Evolutionary conservation across 2,329 filamentous ascomycete species (phyloP).

Genomic region (Trichoderma oligosporum): DNA sequence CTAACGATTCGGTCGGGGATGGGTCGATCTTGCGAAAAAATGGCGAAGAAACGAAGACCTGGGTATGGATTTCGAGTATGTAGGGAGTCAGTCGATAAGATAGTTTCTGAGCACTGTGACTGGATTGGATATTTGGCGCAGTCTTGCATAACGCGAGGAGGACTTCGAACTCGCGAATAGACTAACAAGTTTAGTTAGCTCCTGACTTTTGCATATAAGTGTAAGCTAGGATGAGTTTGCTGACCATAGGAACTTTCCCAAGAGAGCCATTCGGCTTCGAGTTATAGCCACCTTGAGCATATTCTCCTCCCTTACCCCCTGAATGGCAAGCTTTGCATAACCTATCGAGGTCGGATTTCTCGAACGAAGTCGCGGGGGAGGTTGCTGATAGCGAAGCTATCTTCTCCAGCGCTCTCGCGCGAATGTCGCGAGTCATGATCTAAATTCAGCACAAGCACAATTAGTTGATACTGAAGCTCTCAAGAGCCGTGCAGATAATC

Average conservation of each 20-base stretch:
- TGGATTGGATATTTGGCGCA: constrained; percentile 67
- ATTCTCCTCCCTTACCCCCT: constrained; percentile 42
- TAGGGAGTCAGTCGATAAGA: constrained; percentile 78
- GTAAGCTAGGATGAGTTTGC: constrained; percentile 17
- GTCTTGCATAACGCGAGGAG: constrained; percentile 88
- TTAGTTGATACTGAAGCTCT: neutral
- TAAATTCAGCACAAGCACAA: neutral
- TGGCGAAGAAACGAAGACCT: constrained; percentile 74
- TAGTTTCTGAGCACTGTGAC: constrained; percentile 72
- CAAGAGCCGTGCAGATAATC: neutral
- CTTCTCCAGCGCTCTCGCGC: constrained; percentile 60
- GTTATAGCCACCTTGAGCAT: constrained; percentile 46
- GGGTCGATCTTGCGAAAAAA: constrained; percentile 79
- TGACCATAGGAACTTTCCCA: constrained; percentile 59
- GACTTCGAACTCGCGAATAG: constrained; percentile 85
- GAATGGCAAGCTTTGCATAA: constrained; percentile 56
- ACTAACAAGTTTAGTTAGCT: constrained; percentile 48
- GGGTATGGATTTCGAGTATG: constrained; percentile 76
- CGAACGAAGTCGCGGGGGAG: constrained; percentile 51
- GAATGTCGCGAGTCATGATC: constrained; percentile 53
- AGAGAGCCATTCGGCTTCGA: constrained; percentile 40
- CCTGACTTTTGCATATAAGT: neutral
- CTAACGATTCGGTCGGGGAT: constrained; percentile 82
- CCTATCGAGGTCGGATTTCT: constrained; percentile 60
- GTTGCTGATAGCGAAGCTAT: constrained; percentile 60